These are phyloP conservation scores for Marasmius oreades DNA, from an alignment of 1,284 basidiomycete species.

Conservation along the genomic window DNA sequence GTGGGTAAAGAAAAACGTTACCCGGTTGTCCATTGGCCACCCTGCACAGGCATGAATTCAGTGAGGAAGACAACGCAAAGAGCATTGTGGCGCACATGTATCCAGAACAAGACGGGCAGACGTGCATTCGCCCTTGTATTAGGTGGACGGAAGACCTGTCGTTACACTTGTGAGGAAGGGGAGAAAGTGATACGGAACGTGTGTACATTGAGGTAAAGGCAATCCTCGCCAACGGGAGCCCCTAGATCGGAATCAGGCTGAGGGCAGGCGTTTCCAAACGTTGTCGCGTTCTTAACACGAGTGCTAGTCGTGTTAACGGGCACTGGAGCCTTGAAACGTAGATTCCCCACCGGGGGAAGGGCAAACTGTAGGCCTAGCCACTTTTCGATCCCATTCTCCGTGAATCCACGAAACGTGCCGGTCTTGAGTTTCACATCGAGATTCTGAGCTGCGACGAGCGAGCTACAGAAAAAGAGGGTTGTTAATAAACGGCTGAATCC, in stretches of 20 bases:
- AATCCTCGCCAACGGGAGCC: conserved; percentile 51
- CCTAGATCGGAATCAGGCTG: conserved; percentile 43
- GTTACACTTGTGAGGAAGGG: not conserved
- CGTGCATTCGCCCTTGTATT: conserved; percentile 29
- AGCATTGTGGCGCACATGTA: conserved; percentile 36
- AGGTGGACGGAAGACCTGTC: conserved; percentile 40
- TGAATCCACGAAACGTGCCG: conserved; percentile 45
- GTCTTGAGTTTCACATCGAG: conserved; percentile 37
- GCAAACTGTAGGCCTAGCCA: conserved; percentile 71
- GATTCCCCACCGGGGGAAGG: conserved; percentile 47
- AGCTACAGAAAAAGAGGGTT: not conserved
- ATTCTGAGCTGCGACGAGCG: not conserved
- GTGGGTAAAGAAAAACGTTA: conserved; percentile 18
- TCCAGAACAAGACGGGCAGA: conserved; percentile 50
- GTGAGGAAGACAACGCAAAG: not conserved
- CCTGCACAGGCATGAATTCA: conserved; percentile 28
- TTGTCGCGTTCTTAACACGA: conserved; percentile 39
- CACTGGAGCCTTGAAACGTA: conserved; percentile 60
- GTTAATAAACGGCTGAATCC: conserved; percentile 28
- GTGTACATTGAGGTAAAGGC: conserved; percentile 45
- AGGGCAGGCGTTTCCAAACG: conserved; percentile 56
- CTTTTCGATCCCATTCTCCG: conserved; percentile 40
- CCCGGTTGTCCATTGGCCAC: conserved; percentile 47
- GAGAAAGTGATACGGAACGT: not conserved
- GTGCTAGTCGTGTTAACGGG: conserved; percentile 33